Percentiles rank a stretch among this genome's conserved stretches.
phyloP scores from a whole-genome alignment of 805 yeast species.

The Sungouiella blattae region DNA sequence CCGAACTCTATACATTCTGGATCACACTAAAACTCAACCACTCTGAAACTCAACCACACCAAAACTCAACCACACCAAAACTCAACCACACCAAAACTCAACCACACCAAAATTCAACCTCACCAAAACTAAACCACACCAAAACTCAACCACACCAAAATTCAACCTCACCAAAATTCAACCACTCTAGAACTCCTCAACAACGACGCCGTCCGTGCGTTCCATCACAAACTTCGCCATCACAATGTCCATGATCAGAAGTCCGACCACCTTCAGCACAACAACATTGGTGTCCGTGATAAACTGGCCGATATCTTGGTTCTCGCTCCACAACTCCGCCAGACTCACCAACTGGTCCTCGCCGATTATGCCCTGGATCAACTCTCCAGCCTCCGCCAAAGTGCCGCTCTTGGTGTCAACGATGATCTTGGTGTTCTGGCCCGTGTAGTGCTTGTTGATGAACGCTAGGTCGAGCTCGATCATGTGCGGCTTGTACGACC shows the following conservation, averaged over 20 bases:
- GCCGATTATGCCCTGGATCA: conserved; percentile 44
- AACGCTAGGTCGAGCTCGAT: conserved; percentile 51
- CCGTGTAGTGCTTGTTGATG: conserved; percentile 28
- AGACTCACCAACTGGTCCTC: conserved; percentile 44
- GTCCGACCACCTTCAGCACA: conserved; percentile 56
- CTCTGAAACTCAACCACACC: no score
- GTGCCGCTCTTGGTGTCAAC: conserved; percentile 61
- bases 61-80: no score
- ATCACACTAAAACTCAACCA: no score
- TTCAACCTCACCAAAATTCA: no score
- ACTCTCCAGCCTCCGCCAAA: conserved; percentile 61
- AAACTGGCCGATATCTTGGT: not conserved
- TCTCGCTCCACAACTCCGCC: conserved; percentile 30
- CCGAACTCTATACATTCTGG: no score
- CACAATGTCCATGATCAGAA: conserved; percentile 61
- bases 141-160: no score
- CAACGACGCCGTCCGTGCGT: conserved; percentile 6
- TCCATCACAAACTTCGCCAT: conserved; percentile 44
- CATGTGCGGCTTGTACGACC: conserved; percentile 68
- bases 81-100: no score
- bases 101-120: no score
- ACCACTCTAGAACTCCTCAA: not conserved
- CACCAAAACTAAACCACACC: no score
- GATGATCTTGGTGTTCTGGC: conserved; percentile 40
- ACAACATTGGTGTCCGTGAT: conserved; percentile 25